Conservation (phyloP, 2,329 filamentous ascomycete species). For the Cladosporium sp. region DNA sequence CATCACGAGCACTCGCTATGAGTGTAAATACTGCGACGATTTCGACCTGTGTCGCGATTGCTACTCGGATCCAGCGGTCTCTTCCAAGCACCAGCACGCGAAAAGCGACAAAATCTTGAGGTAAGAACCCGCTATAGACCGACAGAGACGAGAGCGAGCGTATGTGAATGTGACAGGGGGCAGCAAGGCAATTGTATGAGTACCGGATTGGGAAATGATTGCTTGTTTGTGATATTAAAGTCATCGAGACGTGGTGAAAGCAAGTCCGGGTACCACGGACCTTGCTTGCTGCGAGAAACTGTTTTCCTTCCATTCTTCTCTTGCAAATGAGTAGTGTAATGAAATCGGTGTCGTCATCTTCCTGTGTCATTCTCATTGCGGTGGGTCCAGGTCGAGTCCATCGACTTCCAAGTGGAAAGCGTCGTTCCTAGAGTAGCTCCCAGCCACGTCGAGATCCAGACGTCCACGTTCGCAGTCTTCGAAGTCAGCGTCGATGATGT, state of each 20-base stretch:
- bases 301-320: no score
- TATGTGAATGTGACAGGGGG: no score
- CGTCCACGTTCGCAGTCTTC: constrained; percentile 79
- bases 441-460: constrained; percentile 76
- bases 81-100: background rate
- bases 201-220: no score
- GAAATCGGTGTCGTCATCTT: no score
- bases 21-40: background rate
- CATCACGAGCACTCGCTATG: background rate
- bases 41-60: background rate
- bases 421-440: constrained; percentile 74
- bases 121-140: background rate
- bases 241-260: no score
- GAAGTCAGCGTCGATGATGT: constrained; percentile 72
- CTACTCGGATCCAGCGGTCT: background rate
- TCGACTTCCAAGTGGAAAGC: constrained; percentile 55
- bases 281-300: no score
- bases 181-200: no score
- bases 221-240: no score
- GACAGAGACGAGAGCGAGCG: no score
- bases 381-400: constrained; percentile 54
- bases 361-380: constrained; percentile 34
- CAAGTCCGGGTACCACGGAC: no score
- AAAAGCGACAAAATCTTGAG: background rate
- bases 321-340: no score